These are phyloP conservation scores for Hymenoscyphus fraxineus DNA, from an alignment of 2,329 filamentous ascomycete species.

Conservation along the genomic window DNA sequence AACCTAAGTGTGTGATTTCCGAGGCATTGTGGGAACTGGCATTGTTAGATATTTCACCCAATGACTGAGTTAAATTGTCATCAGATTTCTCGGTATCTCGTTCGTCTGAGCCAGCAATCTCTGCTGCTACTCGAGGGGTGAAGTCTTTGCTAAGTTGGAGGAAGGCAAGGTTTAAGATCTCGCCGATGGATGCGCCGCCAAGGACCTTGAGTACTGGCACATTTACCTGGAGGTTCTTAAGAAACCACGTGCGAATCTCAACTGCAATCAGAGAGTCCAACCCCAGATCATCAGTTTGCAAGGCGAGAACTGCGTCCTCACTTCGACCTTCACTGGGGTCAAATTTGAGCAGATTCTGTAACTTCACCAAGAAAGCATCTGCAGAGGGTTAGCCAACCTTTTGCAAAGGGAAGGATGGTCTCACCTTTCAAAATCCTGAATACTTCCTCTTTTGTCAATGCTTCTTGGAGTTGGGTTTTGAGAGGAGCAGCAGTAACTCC, in stretches of 20 bases:
- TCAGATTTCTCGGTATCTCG: neutral
- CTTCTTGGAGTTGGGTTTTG: neutral
- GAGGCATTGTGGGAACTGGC: neutral
- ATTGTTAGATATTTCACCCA: neutral
- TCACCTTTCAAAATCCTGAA: no score
- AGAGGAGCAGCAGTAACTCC: neutral
- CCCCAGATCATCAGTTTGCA: slow-evolving; percentile 1
- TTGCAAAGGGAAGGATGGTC: no score
- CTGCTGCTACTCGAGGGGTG: neutral
- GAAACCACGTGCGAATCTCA: slow-evolving; percentile 10
- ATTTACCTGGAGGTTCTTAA: neutral
- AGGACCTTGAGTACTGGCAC: slow-evolving; percentile 7
- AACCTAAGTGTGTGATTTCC: neutral
- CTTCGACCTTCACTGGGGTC: neutral
- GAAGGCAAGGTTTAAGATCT: neutral
- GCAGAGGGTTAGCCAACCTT: no score
- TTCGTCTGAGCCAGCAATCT: neutral
- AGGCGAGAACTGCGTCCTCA: neutral
- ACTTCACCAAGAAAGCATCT: neutral
- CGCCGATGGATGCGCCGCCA: neutral
- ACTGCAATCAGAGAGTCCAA: slow-evolving; percentile 9
- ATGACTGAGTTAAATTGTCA: neutral
- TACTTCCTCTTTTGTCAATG: no score
- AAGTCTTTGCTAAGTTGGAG: neutral
- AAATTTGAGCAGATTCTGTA: neutral